Evolutionary conservation across 1,284 basidiomycete genomes (phyloP).

Genomic region (Mycena citricolor): DNA sequence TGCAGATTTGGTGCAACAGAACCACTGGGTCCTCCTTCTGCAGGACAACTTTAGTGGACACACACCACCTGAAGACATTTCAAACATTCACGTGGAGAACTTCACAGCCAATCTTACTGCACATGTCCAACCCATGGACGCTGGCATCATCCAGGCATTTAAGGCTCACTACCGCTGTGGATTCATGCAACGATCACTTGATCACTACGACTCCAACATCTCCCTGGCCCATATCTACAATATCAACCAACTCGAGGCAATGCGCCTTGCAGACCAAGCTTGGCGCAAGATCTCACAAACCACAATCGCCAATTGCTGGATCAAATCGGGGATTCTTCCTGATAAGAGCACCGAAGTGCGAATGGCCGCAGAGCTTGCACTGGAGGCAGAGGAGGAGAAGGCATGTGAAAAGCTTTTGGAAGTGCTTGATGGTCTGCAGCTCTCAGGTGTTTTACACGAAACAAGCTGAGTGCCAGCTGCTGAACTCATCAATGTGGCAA

Average conservation of each 20-base stretch:
- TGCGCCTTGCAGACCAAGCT: conserved; percentile 32
- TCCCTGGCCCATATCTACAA: conserved; percentile 34
- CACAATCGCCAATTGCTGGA: conserved; percentile 37
- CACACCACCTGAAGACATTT: conserved; percentile 25
- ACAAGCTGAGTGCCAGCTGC: too few relatives aligned
- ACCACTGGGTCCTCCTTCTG: conserved; percentile 30
- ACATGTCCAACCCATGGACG: conserved; percentile 32
- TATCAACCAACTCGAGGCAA: conserved; percentile 34
- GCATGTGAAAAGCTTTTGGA: too few relatives aligned
- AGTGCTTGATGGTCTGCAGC: too few relatives aligned
- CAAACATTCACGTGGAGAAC: conserved; percentile 28
- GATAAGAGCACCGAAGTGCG: conserved; percentile 3
- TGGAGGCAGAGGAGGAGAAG: too few relatives aligned
- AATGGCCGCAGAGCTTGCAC: too few relatives aligned
- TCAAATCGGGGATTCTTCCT: conserved; percentile 27
- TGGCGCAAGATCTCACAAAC: conserved; percentile 30
- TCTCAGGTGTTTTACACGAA: too few relatives aligned
- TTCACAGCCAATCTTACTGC: conserved; percentile 32
- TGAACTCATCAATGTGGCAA: too few relatives aligned
- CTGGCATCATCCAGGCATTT: conserved; percentile 31
- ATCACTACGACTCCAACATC: conserved; percentile 31
- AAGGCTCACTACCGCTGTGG: conserved; percentile 26
- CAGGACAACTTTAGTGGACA: conserved; percentile 37
- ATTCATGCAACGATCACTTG: conserved; percentile 29
- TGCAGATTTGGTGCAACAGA: conserved; percentile 25